These are phyloP conservation scores for Solanum clarkiae DNA, from an alignment of 257 asterid species.

Conservation along the genomic window DNA sequence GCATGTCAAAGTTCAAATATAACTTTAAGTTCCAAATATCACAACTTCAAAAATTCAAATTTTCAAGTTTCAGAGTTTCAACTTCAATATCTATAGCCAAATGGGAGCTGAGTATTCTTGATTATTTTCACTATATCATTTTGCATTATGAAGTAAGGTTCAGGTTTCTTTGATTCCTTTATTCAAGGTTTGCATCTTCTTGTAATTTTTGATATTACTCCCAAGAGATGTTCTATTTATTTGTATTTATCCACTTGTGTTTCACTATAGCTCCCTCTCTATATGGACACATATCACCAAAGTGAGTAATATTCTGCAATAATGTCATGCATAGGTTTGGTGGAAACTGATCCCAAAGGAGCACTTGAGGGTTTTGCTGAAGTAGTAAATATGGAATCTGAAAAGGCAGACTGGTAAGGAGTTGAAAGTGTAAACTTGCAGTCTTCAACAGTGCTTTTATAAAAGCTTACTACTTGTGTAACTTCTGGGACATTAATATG, in stretches of 20 bases:
- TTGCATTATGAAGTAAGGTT: neutral
- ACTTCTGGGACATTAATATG: neutral
- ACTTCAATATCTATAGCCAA: neutral
- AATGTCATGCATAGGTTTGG: conserved; percentile 41
- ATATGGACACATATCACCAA: neutral
- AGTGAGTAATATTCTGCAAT: neutral
- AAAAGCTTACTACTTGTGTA: neutral
- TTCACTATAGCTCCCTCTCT: neutral
- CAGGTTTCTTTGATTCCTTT: neutral
- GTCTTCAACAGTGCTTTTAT: neutral
- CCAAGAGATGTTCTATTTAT: neutral
- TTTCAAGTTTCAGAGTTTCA: neutral
- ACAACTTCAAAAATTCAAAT: neutral
- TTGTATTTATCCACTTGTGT: neutral
- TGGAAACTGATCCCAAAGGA: conserved; percentile 81
- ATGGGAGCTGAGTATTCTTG: neutral
- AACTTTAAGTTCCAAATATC: neutral
- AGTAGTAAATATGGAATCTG: conserved; percentile 91
- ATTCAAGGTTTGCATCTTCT: neutral
- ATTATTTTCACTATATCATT: neutral
- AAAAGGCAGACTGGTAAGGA: conserved; percentile 85
- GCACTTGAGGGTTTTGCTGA: conserved; percentile 90
- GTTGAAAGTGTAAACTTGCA: neutral
- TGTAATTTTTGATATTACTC: neutral
- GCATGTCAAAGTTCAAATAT: neutral